Conservation (phyloP, 2,329 filamentous ascomycete genomes). For the Pseudogymnoascus verrucosus region DNA sequence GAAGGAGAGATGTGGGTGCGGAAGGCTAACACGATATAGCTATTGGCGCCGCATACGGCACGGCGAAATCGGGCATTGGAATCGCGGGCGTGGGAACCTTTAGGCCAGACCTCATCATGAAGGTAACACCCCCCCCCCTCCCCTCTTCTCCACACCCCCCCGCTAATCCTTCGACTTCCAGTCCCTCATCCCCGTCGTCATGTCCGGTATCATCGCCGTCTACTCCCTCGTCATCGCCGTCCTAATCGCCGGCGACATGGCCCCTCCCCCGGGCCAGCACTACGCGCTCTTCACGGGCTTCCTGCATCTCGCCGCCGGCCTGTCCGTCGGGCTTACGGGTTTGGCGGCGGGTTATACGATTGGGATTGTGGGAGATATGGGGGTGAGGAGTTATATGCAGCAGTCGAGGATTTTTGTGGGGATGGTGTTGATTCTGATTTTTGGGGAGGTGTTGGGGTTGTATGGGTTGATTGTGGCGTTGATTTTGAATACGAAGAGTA, state of each 20-base stretch:
- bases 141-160: constrained; percentile 83
- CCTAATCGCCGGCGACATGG: constrained; percentile 85
- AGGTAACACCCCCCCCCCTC: constrained; percentile 66
- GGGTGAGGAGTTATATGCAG: constrained; percentile 91
- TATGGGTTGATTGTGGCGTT: constrained; percentile 97
- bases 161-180: constrained; percentile 56
- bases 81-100: constrained; percentile 82
- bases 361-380: constrained; percentile 88
- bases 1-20: constrained; percentile 14
- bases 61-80: constrained; percentile 80
- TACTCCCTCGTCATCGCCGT: constrained; percentile 96
- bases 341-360: constrained; percentile 94
- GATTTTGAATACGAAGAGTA: constrained; percentile 76
- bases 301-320: constrained; percentile 84
- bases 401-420: constrained; percentile 95
- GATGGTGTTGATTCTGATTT: constrained; percentile 98
- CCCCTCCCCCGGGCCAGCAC: constrained; percentile 54
- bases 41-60: constrained; percentile 74
- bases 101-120: constrained; percentile 83
- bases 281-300: constrained; percentile 90
- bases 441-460: constrained; percentile 91
- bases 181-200: constrained; percentile 84
- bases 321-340: constrained; percentile 87
- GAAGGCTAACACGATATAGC: constrained; percentile 20
- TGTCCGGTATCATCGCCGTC: constrained; percentile 98